A percentile compares a stretch with the other conserved stretches of the same genome.
These are phyloP conservation scores for Aspergillus sp. DNA, from an alignment of 2,329 filamentous ascomycete species.

Conservation along the genomic window DNA sequence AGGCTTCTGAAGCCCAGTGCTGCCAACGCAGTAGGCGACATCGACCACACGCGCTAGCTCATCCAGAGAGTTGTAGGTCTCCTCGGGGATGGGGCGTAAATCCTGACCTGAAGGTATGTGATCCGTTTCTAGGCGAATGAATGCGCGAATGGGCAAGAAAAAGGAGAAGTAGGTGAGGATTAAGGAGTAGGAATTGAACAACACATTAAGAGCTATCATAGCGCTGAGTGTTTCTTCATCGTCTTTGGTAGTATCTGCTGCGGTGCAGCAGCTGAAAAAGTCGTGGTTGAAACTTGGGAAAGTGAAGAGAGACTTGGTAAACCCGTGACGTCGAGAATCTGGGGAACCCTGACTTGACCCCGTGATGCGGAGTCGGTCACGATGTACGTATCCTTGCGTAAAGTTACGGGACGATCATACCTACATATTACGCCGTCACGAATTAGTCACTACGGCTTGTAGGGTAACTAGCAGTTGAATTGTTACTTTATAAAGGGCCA, in stretches of 20 bases:
- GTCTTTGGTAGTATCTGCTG: slow-evolving; percentile 6
- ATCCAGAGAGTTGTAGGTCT: slow-evolving; percentile 79
- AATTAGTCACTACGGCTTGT: background rate
- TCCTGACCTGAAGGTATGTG: slow-evolving; percentile 2
- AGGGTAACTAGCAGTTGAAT: background rate
- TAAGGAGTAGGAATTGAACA: background rate
- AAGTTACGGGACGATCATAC: background rate
- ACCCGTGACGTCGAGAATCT: slow-evolving; percentile 18
- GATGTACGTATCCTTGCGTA: background rate
- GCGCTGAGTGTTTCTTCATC: background rate
- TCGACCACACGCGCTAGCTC: slow-evolving; percentile 89
- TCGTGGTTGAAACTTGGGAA: slow-evolving; percentile 1
- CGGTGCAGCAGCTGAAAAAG: background rate
- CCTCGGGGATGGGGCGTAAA: slow-evolving; percentile 51
- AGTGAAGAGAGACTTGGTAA: background rate
- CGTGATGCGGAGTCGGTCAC: background rate
- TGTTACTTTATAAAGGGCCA: too few relatives aligned
- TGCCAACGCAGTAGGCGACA: slow-evolving; percentile 90
- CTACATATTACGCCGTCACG: background rate
- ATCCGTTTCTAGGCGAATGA: background rate
- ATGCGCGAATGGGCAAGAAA: slow-evolving; percentile 1
- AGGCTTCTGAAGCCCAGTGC: slow-evolving; percentile 75
- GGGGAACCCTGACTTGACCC: slow-evolving; percentile 15
- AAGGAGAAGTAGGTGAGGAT: slow-evolving; percentile 1
- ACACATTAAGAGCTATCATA: slow-evolving; percentile 4